A percentile compares a stretch with the other conserved stretches of the same genome.
phyloP scores from a whole-genome alignment of 31 red algal species.

The Odonthalia washingtoniensis region DNA sequence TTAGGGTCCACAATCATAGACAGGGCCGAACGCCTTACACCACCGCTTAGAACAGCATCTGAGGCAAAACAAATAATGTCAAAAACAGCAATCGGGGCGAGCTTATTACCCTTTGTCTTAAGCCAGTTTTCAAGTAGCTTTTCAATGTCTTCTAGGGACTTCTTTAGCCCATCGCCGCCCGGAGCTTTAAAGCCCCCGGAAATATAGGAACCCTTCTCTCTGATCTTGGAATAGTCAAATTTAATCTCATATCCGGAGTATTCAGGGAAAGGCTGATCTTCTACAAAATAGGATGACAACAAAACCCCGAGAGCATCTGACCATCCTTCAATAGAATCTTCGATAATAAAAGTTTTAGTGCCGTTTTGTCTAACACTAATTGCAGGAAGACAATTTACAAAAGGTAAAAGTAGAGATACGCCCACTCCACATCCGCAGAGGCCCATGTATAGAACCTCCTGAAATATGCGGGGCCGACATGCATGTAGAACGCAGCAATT shows the following conservation, averaged over 20 bases:
- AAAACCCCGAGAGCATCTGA: constrained; percentile 11
- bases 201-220: not conserved
- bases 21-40: not conserved
- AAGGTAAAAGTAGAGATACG: not conserved
- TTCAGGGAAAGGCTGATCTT: constrained; percentile 15
- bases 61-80: constrained; percentile 2
- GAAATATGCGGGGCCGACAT: not conserved
- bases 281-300: constrained; percentile 23
- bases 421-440: constrained; percentile 8
- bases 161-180: not conserved
- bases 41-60: constrained; percentile 18
- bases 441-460: not conserved
- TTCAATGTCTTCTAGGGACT: not conserved
- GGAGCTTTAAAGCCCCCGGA: constrained; percentile 14
- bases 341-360: not conserved
- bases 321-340: constrained; percentile 22
- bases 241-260: not conserved
- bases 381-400: constrained; percentile 6
- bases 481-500: not conserved
- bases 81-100: constrained; percentile 7
- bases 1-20: not conserved
- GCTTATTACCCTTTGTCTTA: not conserved
- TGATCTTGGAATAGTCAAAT: constrained; percentile 18
- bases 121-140: not conserved
- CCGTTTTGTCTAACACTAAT: not conserved